Conservation (phyloP, 305 asterid species). For the Fraxinus greggii region DNA sequence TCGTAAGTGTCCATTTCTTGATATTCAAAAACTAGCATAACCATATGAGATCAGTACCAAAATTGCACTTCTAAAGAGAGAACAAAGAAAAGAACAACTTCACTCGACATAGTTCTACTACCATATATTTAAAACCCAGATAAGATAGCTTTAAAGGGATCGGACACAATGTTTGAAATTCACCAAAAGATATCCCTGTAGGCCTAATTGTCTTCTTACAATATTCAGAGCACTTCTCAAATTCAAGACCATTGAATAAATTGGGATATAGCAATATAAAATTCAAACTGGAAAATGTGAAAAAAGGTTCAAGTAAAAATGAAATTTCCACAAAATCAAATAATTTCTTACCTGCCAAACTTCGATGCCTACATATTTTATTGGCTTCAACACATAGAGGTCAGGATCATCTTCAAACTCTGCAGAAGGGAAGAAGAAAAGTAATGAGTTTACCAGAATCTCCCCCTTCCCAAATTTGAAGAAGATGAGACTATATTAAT, state of each 20-base stretch:
- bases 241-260: background rate
- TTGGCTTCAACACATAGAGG: slow-evolving; percentile 87
- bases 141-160: background rate
- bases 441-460: background rate
- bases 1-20: background rate
- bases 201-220: background rate
- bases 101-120: background rate
- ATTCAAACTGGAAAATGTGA: background rate
- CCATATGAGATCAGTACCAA: background rate
- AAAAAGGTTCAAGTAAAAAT: background rate
- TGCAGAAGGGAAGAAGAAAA: slow-evolving; percentile 29
- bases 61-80: background rate
- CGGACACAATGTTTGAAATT: background rate
- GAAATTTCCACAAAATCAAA: background rate
- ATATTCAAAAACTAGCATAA: background rate
- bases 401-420: slow-evolving; percentile 99
- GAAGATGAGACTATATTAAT: background rate
- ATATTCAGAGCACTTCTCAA: background rate
- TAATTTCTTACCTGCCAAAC: slow-evolving; percentile 78
- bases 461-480: background rate
- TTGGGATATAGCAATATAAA: background rate
- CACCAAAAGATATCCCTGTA: background rate
- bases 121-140: background rate
- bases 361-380: slow-evolving; percentile 84
- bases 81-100: background rate